These are phyloP conservation scores for Phytophthora hibernalis DNA, from an alignment of 352 stramenopile species.

Conservation along the genomic window DNA sequence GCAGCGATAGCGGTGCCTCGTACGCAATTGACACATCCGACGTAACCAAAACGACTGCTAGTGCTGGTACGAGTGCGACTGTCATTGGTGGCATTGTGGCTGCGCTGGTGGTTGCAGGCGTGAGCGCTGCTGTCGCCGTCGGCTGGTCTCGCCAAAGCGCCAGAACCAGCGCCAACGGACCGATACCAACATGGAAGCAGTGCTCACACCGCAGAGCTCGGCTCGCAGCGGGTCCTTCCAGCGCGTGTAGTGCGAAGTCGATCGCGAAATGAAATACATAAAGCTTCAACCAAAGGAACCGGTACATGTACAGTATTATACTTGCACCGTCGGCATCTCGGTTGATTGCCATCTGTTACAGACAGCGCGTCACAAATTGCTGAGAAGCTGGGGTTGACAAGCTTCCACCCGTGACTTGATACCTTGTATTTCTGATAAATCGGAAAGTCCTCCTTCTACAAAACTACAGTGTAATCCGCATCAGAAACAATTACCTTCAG, in stretches of 20 bases:
- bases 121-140: conserved; percentile 18
- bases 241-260: conserved; percentile 18
- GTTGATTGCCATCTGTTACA: conserved; percentile 6
- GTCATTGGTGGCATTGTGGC: conserved; percentile 3
- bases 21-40: conserved; percentile 21
- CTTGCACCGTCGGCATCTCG: no score
- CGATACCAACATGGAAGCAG: conserved; percentile 1
- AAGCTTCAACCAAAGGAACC: neutral
- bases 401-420: neutral
- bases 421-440: neutral
- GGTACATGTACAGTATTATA: no score
- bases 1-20: conserved; percentile 10
- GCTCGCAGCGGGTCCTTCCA: conserved; percentile 15
- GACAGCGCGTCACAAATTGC: conserved; percentile 22
- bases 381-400: neutral
- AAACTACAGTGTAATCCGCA: no score
- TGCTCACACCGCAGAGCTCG: conserved; percentile 22
- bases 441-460: no score
- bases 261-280: neutral
- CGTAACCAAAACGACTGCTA: neutral
- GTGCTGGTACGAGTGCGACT: neutral
- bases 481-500: neutral
- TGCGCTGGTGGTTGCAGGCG: conserved; percentile 6
- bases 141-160: conserved; percentile 18
- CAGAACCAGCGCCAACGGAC: neutral